Evolutionary conservation across 2,329 filamentous ascomycete genomes (phyloP), one percentile per base, ranked within the genome.

Genomic region (Ophiostoma novo-ulmi): DNA sequence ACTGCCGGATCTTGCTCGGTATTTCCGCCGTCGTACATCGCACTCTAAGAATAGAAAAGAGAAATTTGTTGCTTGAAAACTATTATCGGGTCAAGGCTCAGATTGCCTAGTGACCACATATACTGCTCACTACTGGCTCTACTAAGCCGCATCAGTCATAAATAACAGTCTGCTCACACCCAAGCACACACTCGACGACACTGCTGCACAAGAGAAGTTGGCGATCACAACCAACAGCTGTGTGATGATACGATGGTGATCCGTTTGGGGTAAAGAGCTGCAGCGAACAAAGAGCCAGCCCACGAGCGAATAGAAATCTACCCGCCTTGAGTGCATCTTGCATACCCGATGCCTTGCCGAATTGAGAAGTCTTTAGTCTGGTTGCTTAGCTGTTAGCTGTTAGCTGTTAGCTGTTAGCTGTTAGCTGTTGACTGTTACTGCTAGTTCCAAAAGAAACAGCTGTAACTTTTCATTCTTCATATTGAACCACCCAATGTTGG

Each of bases 251-350:
- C 13, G 52, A 26, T 22, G n/a, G 17, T 58, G 52, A 10, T 13
- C 52, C 22, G 52, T 31, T 58, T 58, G 52, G n/a, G 52, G 52
- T 31, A 58, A 58, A 26, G 52, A 58, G 8, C 22, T 58, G 52
- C 52, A n/a, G 22, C n/a, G n/a, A 17, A 58, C n/a, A 58, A 58
- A 58, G 52, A 58, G n/a, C 52, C 52, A 26, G 52, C n/a, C 22
- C n/a, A 58, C 52, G 52, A 58, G 22, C 52, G 52, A 58, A 13
- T 58, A 58, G n/a, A 31, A 26, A 58, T 26, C 52, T 58, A 58
- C 52, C 52, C 52, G 52, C 52, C 52, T 58, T 58, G n/a, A 58
- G 52, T 58, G 52, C 26, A 26, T 58, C 52, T 58, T 58, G 52
- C 52, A 58, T 58, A 58, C 52, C 52, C 52, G 52, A 58, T 58